A percentile compares a stretch with the other conserved stretches of the same genome.
Conservation (phyloP, 202 grass and related monocot genomes). For the Cymbopogon flexuosus region DNA sequence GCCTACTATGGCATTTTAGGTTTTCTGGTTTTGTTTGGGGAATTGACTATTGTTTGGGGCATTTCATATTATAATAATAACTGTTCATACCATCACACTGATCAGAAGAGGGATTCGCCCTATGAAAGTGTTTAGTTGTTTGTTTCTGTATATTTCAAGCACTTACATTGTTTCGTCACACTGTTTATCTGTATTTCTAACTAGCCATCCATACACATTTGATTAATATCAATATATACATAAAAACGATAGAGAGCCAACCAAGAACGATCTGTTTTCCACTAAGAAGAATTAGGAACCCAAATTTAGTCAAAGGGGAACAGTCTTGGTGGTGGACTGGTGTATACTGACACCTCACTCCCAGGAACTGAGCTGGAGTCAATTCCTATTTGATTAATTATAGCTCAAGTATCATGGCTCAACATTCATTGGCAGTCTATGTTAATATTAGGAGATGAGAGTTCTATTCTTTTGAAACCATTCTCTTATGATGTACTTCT, state of each 20-base stretch:
- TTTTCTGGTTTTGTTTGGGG: neutral
- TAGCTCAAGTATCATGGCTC: conserved; percentile 1
- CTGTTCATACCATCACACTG: neutral
- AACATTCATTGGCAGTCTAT: neutral
- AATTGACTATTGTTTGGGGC: neutral
- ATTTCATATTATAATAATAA: neutral
- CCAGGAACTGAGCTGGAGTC: neutral
- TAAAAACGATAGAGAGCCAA: neutral
- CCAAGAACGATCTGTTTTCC: neutral
- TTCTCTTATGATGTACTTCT: neutral
- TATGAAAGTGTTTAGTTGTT: conserved; percentile 8
- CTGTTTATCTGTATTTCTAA: conserved; percentile 12
- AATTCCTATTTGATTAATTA: neutral
- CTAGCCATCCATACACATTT: neutral
- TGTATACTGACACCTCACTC: neutral
- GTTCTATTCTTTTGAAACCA: neutral
- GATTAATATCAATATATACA: neutral
- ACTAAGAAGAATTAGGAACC: neutral
- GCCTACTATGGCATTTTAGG: neutral
- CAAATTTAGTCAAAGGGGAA: neutral
- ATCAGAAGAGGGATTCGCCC: neutral
- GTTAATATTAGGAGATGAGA: neutral
- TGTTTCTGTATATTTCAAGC: neutral
- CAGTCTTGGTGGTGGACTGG: neutral
- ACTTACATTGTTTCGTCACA: neutral